Percentiles rank a stretch among this genome's conserved stretches.
Evolutionary conservation across 75 land plant species (phyloP).

Genomic region (Adiantum capillusveneris): DNA sequence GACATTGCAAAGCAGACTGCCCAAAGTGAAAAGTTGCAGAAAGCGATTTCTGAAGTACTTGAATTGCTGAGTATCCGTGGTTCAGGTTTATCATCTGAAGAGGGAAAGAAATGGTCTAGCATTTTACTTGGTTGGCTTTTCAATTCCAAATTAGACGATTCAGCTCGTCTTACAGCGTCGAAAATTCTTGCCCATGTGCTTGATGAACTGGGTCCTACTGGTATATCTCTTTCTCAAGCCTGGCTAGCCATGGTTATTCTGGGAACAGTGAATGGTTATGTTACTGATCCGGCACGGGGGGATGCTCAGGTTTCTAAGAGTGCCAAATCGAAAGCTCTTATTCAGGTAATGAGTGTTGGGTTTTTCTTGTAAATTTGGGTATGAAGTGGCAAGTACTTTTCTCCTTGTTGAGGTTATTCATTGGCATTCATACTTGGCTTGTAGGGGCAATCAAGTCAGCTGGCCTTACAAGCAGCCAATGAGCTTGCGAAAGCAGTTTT

Average conservation of each 20-base stretch:
- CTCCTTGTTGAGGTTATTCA: too few relatives aligned
- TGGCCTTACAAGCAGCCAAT: not conserved
- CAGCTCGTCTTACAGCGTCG: conserved; percentile 41
- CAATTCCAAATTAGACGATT: conserved; percentile 37
- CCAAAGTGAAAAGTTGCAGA: conserved; percentile 52
- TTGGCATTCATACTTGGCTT: too few relatives aligned
- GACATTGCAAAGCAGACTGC: conserved; percentile 50
- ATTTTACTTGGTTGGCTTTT: conserved; percentile 83
- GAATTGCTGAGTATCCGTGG: conserved; percentile 47
- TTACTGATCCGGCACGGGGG: conserved; percentile 30
- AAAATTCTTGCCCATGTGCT: conserved; percentile 61
- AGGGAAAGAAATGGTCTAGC: conserved; percentile 85
- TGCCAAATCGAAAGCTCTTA: conserved; percentile 48
- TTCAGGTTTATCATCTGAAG: conserved; percentile 54
- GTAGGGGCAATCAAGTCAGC: not conserved
- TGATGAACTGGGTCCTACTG: conserved; percentile 61
- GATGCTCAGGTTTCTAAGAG: conserved; percentile 17
- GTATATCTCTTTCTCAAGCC: conserved; percentile 75
- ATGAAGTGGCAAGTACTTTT: too few relatives aligned
- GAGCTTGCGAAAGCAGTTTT: not conserved
- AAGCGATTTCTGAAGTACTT: conserved; percentile 50
- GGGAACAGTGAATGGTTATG: conserved; percentile 42
- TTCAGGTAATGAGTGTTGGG: conserved; percentile 36
- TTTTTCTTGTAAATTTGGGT: too few relatives aligned
- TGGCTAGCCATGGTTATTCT: conserved; percentile 72